A percentile compares a stretch with the other conserved stretches of the same genome.
phyloP scores from a whole-genome alignment of 306 rosid genomes.

The Phaseolus lunatus region DNA sequence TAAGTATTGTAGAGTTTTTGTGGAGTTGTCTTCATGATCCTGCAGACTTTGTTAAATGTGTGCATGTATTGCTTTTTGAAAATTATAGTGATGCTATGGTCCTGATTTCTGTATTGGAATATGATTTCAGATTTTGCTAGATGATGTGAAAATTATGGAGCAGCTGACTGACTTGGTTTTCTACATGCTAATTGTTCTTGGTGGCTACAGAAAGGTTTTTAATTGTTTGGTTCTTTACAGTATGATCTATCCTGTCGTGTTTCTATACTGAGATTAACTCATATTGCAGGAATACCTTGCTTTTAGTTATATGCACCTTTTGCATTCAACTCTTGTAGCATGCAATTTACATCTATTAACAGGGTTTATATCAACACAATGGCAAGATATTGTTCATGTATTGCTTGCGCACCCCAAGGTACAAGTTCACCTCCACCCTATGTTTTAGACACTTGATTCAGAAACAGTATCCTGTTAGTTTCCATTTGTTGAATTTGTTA shows the following conservation, averaged over 20 bases:
- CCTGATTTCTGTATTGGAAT: conserved; percentile 48
- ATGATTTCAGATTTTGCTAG: conserved; percentile 78
- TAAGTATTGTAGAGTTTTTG: conserved; percentile 11
- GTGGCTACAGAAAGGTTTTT: conserved; percentile 78
- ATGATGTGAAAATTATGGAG: conserved; percentile 78
- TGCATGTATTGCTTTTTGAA: conserved; percentile 31
- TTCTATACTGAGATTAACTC: conserved; percentile 46
- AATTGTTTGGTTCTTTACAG: conserved; percentile 42
- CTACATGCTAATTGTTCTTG: conserved; percentile 73
- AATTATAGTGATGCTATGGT: conserved; percentile 39
- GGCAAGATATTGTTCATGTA: conserved; percentile 86
- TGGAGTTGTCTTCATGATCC: conserved; percentile 27
- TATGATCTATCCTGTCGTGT: conserved; percentile 39
- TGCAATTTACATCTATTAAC: conserved; percentile 77
- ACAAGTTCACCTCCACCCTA: conserved; percentile 20
- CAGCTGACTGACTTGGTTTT: conserved; percentile 87
- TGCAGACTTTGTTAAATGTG: conserved; percentile 14
- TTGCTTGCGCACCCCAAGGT: conserved; percentile 96
- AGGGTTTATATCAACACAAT: conserved; percentile 77
- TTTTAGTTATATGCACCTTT: conserved; percentile 55
- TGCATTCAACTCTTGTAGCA: conserved; percentile 82
- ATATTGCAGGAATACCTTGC: conserved; percentile 71
- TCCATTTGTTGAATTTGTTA: conserved; percentile 37
- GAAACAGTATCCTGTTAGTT: conserved; percentile 26
- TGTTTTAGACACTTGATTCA: conserved; percentile 29